Evolutionary conservation across 805 yeast species (phyloP).

Genomic region (Lipomyces spencermartinsiae): DNA sequence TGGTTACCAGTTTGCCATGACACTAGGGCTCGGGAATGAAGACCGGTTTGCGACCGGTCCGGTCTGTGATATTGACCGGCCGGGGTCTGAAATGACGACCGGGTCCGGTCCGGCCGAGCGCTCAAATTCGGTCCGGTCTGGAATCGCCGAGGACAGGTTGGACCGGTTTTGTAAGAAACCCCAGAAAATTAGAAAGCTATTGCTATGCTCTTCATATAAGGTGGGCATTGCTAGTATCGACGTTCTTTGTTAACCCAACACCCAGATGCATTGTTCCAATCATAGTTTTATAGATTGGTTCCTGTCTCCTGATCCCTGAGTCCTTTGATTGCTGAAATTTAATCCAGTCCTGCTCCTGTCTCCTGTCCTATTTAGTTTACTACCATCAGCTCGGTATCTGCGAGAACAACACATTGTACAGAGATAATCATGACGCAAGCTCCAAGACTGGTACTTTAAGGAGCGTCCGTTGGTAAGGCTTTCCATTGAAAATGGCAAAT

Average conservation of each 20-base stretch:
- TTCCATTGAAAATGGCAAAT: conserved; percentile 4
- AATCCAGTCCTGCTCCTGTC: background rate
- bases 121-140: conserved; percentile 9
- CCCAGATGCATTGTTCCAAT: conserved; percentile 8
- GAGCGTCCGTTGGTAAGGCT: background rate
- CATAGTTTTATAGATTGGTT: conserved; percentile 1
- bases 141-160: conserved; percentile 6
- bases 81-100: conserved; percentile 9
- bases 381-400: too few relatives aligned
- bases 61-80: conserved; percentile 10
- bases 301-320: conserved; percentile 6
- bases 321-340: conserved; percentile 5
- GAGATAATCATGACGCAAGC: conserved; percentile 7
- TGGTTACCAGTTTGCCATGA: too few relatives aligned
- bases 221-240: conserved; percentile 11
- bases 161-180: conserved; percentile 5
- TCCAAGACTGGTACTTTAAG: too few relatives aligned
- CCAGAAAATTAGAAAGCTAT: conserved; percentile 4
- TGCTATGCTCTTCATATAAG: conserved; percentile 7
- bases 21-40: conserved; percentile 2
- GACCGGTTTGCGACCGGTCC: conserved; percentile 11
- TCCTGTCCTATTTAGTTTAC: conserved; percentile 9
- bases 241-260: conserved; percentile 4
- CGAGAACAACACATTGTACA: too few relatives aligned
- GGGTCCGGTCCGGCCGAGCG: conserved; percentile 8